Evolutionary conservation across 1,284 basidiomycete genomes (phyloP), one percentile per base, ranked within the genome.

Genomic region (Exsudoporus floridanus): DNA sequence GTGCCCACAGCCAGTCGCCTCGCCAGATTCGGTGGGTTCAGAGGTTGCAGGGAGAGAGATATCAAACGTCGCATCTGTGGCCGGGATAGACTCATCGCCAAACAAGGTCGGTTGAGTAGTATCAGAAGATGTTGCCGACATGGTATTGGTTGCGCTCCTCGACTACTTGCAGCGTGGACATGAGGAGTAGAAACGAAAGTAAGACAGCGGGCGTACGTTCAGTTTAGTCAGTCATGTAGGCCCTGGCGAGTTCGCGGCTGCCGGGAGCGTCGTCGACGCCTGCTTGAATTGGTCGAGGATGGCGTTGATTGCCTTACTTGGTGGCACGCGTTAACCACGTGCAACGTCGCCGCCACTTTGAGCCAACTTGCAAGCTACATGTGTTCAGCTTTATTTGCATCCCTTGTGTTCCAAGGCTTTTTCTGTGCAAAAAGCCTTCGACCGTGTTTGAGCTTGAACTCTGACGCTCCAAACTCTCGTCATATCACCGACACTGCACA

Each of bases 71-170:
- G 35, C 27, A 21, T 66, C 63, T 5, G 54, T 48, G 2, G 47
- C 35, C 2, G 49, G 31, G 34, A 34, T 23, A 10, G 53, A 42
- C 16, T 70, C 65, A 27, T 68, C 69, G 19, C 65, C 61, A n/a
- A 69, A 71, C 46, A 70, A 39, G 8, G 66, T 60, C n/a, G 60
- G 55, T 16, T 63, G 69, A 1, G 65, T 58, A 18, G 57, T 51
- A 13, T 71, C 64, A 12, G 65, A 65, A 4, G 65, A 65, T 40
- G 66, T 66, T 39, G 66, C 66, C 41, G 65, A 67, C 65, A 71
- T 69, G 37, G n/a, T 35, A 49, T 16, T 25, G 19, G 48, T 23
- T 34, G 14, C 9, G 30, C 37, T 30, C 28, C 21, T 38, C 14
- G 4, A 21, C n/a, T 35, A 14, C 28, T 31, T 31, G 34, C 9